phyloP scores from a whole-genome alignment of 2,329 filamentous ascomycete genomes.

The Cladosporium sp. region DNA sequence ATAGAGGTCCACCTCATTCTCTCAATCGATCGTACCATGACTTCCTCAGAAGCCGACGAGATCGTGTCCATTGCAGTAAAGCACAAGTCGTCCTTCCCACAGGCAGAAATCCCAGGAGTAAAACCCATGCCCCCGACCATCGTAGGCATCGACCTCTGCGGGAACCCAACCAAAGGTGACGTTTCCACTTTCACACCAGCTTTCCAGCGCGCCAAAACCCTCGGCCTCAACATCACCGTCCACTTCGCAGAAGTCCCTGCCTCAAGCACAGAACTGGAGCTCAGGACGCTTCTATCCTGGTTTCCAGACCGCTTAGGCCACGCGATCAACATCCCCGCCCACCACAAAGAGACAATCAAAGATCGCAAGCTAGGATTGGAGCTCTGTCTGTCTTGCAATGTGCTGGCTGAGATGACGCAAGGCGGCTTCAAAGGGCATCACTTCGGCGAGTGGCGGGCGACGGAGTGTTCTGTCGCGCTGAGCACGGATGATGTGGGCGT shows the following conservation, averaged over 20 bases:
- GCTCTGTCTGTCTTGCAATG: slow-evolving; percentile 76
- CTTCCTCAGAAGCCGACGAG: slow-evolving; percentile 55
- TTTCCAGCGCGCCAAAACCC: slow-evolving; percentile 53
- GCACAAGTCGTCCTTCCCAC: not conserved
- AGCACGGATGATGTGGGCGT: slow-evolving; percentile 85
- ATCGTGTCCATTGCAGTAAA: slow-evolving; percentile 60
- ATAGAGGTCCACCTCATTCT: slow-evolving; percentile 67
- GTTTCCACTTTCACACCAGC: slow-evolving; percentile 57
- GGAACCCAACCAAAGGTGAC: slow-evolving; percentile 63
- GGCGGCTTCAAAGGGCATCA: slow-evolving; percentile 67
- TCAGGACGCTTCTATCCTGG: slow-evolving; percentile 62
- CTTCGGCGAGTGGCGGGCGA: slow-evolving; percentile 67
- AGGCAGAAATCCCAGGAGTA: not conserved
- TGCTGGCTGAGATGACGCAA: slow-evolving; percentile 67
- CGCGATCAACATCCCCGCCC: slow-evolving; percentile 68
- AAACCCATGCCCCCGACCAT: slow-evolving; percentile 44
- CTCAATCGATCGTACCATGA: slow-evolving; percentile 66
- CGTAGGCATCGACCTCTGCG: slow-evolving; percentile 74
- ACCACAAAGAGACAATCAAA: slow-evolving; percentile 55
- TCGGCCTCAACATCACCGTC: slow-evolving; percentile 62
- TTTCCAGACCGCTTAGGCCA: slow-evolving; percentile 68
- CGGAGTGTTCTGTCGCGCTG: slow-evolving; percentile 58
- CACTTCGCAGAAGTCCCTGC: slow-evolving; percentile 71
- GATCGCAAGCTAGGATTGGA: slow-evolving; percentile 61
- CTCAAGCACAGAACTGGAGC: slow-evolving; percentile 56